Evolutionary conservation across 176 grass and related monocot species (phyloP), one percentile per base, ranked within the genome.

Genomic region (Aechmea fasciata): DNA sequence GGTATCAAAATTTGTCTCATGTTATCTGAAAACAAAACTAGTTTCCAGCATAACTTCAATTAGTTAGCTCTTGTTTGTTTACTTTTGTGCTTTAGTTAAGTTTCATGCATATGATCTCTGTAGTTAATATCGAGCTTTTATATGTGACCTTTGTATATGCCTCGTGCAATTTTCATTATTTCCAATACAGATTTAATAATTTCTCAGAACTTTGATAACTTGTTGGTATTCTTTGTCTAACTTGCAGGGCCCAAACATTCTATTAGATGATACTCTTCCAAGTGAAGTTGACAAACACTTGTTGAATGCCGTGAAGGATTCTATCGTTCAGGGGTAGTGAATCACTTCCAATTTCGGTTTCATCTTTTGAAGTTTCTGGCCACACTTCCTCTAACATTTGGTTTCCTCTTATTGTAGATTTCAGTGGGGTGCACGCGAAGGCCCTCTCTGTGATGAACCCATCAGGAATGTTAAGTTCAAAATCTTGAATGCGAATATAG

Each of bases 361-460:
- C 1, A 14, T 57, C 6, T 49, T 24, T 68, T 75, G 50, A 15
- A 72, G 50, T 69, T 11, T 24, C 70, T 80, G 18, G 12, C 51
- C 26, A 17, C 65, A 51, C 59, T 23, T 69, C 72, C 13, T 66
- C 79, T 73, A 81, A 48, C 61, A 33, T 62, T 66, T 73, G 70
- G 63, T 75, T 78, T 57, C 77, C 70, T 28, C 61, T 70, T 69
- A 12, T 49, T 51, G 64, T 62, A 96, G 93, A 66, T 97, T 97
- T 69, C 94, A 97, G 67, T 97, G 94, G 94, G 94, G 94, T n/a
- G 94, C 94, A 14, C 85, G 94, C 77, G 94, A 97, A 89, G 94
- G 94, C 59, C 94, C 94, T 63, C 73, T 97, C 68, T 97, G 94
- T 65, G 94, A 97, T 69, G 94, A 97, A 72, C 94, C 89, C 66